A percentile compares a stretch with the other conserved stretches of the same genome.
phyloP scores from a whole-genome alignment of 441 rosid species.

The Hura crepitans region DNA sequence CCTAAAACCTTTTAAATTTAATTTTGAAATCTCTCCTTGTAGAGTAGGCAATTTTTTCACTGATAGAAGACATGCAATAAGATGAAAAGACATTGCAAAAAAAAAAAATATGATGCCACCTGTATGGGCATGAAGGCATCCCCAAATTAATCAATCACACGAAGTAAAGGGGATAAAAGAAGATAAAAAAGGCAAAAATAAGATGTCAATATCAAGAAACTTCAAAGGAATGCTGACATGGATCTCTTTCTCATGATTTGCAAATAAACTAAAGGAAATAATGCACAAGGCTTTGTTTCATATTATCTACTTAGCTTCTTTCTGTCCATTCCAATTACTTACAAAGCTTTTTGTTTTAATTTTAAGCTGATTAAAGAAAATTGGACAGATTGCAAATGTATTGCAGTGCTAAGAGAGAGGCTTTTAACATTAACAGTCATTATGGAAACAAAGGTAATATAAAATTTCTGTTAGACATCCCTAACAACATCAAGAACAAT shows the following conservation, averaged over 20 bases:
- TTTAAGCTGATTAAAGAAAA: background rate
- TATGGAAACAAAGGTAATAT: background rate
- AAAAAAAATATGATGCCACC: background rate
- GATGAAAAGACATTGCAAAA: background rate
- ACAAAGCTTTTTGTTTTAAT: background rate
- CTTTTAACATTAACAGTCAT: background rate
- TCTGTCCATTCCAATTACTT: background rate
- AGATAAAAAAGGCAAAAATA: background rate
- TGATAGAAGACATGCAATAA: background rate
- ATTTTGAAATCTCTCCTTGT: background rate
- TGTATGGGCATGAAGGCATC: background rate
- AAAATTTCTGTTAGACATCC: background rate
- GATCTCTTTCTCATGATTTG: background rate
- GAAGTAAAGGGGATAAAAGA: no score
- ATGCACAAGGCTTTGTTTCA: background rate
- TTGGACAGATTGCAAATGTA: background rate
- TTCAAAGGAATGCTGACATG: background rate
- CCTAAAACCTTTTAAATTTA: background rate
- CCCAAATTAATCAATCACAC: background rate
- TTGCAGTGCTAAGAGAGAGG: background rate
- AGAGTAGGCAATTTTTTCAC: background rate
- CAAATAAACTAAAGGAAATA: background rate
- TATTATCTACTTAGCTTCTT: background rate
- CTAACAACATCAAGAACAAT: background rate
- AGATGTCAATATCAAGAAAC: background rate